Base-by-base conservation (phyloP, 2,329 filamentous ascomycete species). In the Pseudogymnoascus sp. region DNA sequence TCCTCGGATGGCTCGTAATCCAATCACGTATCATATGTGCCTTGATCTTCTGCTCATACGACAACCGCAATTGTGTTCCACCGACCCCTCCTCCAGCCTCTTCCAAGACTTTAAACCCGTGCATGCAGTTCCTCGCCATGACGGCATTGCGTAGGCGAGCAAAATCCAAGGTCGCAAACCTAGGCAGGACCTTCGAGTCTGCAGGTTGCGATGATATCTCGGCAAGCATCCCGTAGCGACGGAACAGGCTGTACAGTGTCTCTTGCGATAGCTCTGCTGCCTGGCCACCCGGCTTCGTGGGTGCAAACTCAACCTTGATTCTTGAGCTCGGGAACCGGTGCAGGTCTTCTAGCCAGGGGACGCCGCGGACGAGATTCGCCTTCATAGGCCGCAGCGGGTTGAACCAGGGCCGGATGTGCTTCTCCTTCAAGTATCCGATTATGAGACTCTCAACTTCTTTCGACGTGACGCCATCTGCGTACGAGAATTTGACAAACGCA, bases 321-420 rank as follows among this genome's bases (percentile, higher is more conserved):
- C 90, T 82, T 42, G 80, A 81, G 64, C 87, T 91, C 0, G 95
- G 95, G 61, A 92, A 86, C 6, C 92, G 85, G 68, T 91, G 89
- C 29, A 99, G 78, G 72, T 99, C 95, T 72, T 97, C 95, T 2
- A 97, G 82, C 95, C 95, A 99, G 0, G 95, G 95, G 21, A 87
- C 85, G 8, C 95, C 95, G 63, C 85, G 81, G 2, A 99, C 95
- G 6, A 92, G 78, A 24, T 86, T 86, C 3, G 86, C 86, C 59
- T 84, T 82, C 63, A 96, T 87, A 13, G 82, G 77, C 21, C 85
- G 81, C 67, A 96, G 87, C 0, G 92, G 92, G 68, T 88, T 96
- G 79, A 95, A 97, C 90, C 93, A 96, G 2, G 93, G 93, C 65
- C 86, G 90, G 38, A 96, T 83, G 0, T 88, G 88, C 14, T 87